Evolutionary conservation across 2,329 filamentous ascomycete species (phyloP).

Genomic region (Epichloe baconii): DNA sequence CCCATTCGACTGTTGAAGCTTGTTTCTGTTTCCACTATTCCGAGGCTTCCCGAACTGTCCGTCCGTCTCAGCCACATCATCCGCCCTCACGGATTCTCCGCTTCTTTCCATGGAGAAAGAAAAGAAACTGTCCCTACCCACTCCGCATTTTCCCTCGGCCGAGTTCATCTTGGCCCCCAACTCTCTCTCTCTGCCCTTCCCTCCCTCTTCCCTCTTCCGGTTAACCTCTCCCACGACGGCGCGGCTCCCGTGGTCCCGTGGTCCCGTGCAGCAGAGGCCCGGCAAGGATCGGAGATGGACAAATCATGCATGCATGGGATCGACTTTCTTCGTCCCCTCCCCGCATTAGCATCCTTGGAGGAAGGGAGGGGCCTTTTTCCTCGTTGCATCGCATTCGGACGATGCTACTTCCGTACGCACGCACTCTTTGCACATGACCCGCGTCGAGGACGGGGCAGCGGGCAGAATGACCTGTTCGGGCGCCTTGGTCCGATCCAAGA

Average conservation of each 20-base stretch:
- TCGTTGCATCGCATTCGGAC: neutral
- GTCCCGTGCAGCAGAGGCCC: neutral
- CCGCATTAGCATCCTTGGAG: neutral
- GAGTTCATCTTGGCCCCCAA: neutral
- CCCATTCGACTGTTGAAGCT: no score
- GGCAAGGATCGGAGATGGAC: neutral
- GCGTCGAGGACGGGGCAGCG: no score
- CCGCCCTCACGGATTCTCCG: no score
- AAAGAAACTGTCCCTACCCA: neutral
- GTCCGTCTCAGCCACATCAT: no score
- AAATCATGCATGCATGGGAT: neutral
- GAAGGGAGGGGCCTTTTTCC: no score
- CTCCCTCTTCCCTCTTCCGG: neutral
- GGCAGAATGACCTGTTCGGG: neutral
- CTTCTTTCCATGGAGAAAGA: neutral
- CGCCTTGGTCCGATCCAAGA: neutral
- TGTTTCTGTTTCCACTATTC: no score
- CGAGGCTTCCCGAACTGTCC: no score
- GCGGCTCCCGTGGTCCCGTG: neutral
- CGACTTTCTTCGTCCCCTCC: neutral
- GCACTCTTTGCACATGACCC: no score
- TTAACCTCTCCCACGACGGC: neutral
- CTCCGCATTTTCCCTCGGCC: neutral
- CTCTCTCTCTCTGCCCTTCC: neutral
- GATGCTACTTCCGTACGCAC: neutral